Evolutionary conservation across 1,284 basidiomycete genomes (phyloP).

Genomic region (Irpex rosettiformis): DNA sequence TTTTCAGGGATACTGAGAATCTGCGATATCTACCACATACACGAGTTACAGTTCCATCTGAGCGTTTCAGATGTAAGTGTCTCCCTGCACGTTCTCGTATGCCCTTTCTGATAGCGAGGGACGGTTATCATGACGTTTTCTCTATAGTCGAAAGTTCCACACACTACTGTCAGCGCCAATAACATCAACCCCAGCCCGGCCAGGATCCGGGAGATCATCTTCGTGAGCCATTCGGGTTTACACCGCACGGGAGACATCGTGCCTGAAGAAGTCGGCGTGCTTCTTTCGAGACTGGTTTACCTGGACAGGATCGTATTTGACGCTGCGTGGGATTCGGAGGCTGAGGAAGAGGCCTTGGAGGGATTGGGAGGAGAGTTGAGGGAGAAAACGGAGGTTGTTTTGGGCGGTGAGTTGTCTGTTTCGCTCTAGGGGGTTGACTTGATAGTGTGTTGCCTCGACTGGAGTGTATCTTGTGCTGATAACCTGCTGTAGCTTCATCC

Average conservation of each 20-base stretch:
- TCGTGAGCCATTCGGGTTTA: background rate
- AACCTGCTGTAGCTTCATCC: background rate
- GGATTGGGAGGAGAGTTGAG: background rate
- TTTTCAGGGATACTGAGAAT: background rate
- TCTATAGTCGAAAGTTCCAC: background rate
- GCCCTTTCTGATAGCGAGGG: too few species aligned
- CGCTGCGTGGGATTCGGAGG: background rate
- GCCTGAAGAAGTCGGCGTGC: background rate
- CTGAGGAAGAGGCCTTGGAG: background rate
- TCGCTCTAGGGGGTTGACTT: too few species aligned
- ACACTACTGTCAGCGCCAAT: too few species aligned
- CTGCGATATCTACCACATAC: background rate
- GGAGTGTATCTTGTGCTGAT: background rate
- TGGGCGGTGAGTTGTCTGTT: background rate
- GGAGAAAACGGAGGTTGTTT: background rate
- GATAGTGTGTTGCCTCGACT: too few species aligned
- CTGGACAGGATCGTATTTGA: background rate
- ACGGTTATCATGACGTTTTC: too few species aligned
- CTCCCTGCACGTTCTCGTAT: too few species aligned
- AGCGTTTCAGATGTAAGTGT: background rate
- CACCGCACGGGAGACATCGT: background rate
- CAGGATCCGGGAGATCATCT: background rate
- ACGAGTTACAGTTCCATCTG: background rate
- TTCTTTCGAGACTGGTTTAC: background rate
- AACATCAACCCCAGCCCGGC: background rate